These are phyloP conservation scores for Pythium phragmitis DNA, from an alignment of 352 stramenopile species.

Conservation along the genomic window DNA sequence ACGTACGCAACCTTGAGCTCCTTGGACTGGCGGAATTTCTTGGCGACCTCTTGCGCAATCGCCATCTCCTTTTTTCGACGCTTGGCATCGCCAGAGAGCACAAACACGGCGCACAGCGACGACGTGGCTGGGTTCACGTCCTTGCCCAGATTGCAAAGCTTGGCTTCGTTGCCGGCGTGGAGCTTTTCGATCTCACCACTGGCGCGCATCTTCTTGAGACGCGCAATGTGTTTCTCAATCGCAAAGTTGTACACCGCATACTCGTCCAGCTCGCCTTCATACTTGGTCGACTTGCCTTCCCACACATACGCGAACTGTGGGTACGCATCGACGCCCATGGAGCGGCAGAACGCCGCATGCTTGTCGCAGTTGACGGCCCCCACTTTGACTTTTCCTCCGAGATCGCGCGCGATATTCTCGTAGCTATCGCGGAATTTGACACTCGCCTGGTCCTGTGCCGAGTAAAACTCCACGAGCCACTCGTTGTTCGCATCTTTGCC, in stretches of 20 bases:
- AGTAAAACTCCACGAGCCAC: conserved; percentile 85
- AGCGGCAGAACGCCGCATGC: conserved; percentile 50
- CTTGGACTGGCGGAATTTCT: conserved; percentile 68
- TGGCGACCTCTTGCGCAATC: conserved; percentile 51
- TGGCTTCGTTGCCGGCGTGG: conserved; percentile 67
- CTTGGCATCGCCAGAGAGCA: conserved; percentile 52
- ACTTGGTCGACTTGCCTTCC: conserved; percentile 47
- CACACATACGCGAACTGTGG: conserved; percentile 75
- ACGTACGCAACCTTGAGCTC: conserved; percentile 67
- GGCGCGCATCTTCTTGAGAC: conserved; percentile 62
- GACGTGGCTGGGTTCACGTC: conserved; percentile 48
- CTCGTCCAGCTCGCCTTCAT: conserved; percentile 71
- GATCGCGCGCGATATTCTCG: conserved; percentile 65
- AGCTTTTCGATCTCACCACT: conserved; percentile 71
- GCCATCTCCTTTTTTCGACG: conserved; percentile 45
- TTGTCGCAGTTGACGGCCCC: conserved; percentile 80
- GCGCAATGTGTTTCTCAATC: conserved; percentile 75
- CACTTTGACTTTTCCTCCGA: conserved; percentile 70
- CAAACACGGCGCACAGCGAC: conserved; percentile 69
- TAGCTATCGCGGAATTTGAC: conserved; percentile 63
- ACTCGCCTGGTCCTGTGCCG: conserved; percentile 42
- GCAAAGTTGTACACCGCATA: conserved; percentile 85
- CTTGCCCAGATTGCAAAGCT: conserved; percentile 75
- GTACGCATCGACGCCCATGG: conserved; percentile 34
- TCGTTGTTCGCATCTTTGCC: conserved; percentile 68